Evolutionary conservation across 1,139 yeast species (phyloP), one percentile per base, ranked within the genome.

Genomic region (Petasospora fabianii): DNA sequence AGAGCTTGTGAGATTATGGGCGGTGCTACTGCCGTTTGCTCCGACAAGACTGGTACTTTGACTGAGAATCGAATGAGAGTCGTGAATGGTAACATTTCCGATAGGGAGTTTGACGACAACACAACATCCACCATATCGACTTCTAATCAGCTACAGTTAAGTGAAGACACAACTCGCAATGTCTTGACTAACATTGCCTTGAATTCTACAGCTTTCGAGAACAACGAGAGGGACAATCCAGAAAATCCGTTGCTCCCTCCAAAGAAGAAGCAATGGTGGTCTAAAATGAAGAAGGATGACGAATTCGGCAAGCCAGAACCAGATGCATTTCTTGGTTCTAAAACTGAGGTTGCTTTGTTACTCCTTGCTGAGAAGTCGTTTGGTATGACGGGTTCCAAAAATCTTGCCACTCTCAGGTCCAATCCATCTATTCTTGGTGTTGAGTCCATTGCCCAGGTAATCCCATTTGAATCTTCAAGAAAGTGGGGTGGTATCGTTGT

Each of bases 1-100:
- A 82, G 81, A 55, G 83, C 96, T 34, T 92, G 98, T 73, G 99
- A 92, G 64, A 92, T 96, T 13, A 92, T 92, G 98, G 98, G 99
- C 35, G 90, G 96, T 33, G 98, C 97, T 3, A 92, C 98, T 12
- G 92, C 97, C 4, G 73, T 92, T 38, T 94, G 98, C 62, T 87
- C 97, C 1, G 99, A 92, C 65, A 92, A 92, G 61, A 92, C 98
- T 1, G 98, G 98, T 44, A 92, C 98, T 11, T 72, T 92, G 43
- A 92, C 98, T 1, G 95, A 88, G 61, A 92, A 92, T 61, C 73
- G 72, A 55, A 92, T 92, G 98, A 77, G 90, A 34, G 86, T 92
- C 11, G 96, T 87, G 9, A 75, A 74, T 42, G 96, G 92, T 6
- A 68, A 75, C 26, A 58, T 85, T 32, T 88, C 92, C 9, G 58